A percentile compares a stretch with the other conserved stretches of the same genome.
phyloP scores from a whole-genome alignment of 2,329 filamentous ascomycete genomes.

The Fusarium chuoi region DNA sequence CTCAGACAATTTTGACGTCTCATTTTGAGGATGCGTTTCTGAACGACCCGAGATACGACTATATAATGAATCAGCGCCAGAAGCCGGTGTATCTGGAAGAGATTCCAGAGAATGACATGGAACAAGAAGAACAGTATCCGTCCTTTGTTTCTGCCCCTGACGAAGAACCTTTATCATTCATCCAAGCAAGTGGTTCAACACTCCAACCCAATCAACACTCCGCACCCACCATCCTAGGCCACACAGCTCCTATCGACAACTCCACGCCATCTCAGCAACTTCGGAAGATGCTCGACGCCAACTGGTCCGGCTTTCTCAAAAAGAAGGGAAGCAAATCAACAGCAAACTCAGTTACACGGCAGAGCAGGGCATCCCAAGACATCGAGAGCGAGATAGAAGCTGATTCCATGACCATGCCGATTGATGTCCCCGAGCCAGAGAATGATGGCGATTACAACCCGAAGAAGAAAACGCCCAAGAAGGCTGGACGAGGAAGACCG shows the following conservation, averaged over 20 bases:
- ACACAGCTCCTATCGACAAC: background rate
- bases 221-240: background rate
- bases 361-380: background rate
- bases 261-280: background rate
- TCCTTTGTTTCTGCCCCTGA: background rate
- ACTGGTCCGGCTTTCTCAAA: background rate
- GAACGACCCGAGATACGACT: background rate
- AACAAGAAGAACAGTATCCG: background rate
- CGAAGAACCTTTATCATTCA: background rate
- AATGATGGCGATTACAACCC: conserved; percentile 32
- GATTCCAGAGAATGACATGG: fast-evolving
- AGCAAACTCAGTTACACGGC: background rate
- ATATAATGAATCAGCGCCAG: background rate
- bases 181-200: background rate
- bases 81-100: background rate
- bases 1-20: background rate
- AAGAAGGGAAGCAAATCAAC: background rate
- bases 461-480: conserved; percentile 8
- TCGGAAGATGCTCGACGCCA: conserved; percentile 3
- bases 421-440: conserved; percentile 22
- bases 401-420: background rate
- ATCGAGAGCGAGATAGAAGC: background rate
- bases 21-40: background rate
- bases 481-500: background rate
- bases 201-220: background rate